Percentiles rank a stretch among this genome's conserved stretches.
These are phyloP conservation scores for Myxozyma neglecta DNA, from an alignment of 805 yeast genomes.

Conservation along the genomic window DNA sequence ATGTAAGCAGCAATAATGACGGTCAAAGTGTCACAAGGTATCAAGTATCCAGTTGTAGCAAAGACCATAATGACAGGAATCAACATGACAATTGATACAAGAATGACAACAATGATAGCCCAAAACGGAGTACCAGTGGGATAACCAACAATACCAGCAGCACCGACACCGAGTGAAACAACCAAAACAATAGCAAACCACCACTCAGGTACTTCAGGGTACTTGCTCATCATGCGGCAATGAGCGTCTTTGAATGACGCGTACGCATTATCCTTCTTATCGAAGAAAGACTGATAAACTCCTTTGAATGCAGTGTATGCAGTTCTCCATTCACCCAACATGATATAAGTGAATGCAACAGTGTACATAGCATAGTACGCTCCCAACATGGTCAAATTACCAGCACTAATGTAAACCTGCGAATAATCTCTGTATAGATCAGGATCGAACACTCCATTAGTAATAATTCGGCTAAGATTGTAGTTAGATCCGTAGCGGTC, in stretches of 20 bases:
- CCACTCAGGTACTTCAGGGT: slow-evolving; percentile 73
- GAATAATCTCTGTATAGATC: slow-evolving; percentile 57
- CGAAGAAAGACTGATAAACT: slow-evolving; percentile 46
- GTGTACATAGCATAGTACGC: slow-evolving; percentile 55
- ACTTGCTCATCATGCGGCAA: slow-evolving; percentile 55
- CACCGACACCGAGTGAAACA: slow-evolving; percentile 41
- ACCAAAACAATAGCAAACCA: slow-evolving; percentile 58
- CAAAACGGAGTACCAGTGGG: slow-evolving; percentile 58
- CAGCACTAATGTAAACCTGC: slow-evolving; percentile 57
- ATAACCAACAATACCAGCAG: slow-evolving; percentile 44
- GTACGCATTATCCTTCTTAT: slow-evolving; percentile 33
- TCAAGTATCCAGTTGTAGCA: slow-evolving; percentile 60
- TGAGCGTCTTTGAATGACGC: slow-evolving; percentile 53
- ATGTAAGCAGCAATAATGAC: slow-evolving; percentile 50
- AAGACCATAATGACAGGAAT: slow-evolving; percentile 63
- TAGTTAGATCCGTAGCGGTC: slow-evolving; percentile 18
- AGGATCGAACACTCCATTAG: slow-evolving; percentile 41
- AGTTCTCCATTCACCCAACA: slow-evolving; percentile 48
- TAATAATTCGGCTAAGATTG: slow-evolving; percentile 14
- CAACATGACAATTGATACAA: slow-evolving; percentile 54
- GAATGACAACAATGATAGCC: slow-evolving; percentile 60
- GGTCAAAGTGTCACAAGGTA: slow-evolving; percentile 46
- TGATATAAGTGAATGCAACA: slow-evolving; percentile 50
- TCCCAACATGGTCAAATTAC: slow-evolving; percentile 53
- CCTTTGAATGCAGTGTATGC: slow-evolving; percentile 8